Conservation (phyloP, 345 rosid species). For the Hibiscus mutabilis region DNA sequence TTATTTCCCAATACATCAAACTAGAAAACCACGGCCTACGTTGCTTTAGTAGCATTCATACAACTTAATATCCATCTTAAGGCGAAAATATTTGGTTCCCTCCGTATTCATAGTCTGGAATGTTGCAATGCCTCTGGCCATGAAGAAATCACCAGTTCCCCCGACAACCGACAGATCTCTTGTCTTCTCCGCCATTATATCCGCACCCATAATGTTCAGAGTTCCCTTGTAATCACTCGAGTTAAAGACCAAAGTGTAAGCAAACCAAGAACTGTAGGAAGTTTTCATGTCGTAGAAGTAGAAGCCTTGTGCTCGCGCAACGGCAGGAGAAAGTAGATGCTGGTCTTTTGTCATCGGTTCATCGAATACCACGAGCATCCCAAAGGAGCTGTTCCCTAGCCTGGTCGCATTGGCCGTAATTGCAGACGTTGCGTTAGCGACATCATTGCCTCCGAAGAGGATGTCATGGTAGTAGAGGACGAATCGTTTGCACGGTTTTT, state of each 20-base stretch:
- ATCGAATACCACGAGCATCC: constrained; percentile 49
- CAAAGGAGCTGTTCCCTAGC: constrained; percentile 33
- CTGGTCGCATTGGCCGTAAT: constrained; percentile 25
- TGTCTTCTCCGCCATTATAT: constrained; percentile 51
- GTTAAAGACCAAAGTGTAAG: constrained; percentile 57
- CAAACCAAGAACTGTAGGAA: constrained; percentile 41
- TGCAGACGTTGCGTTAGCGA: constrained; percentile 47
- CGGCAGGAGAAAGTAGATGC: constrained; percentile 33
- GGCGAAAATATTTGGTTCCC: constrained; percentile 59
- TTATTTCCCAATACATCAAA: neutral
- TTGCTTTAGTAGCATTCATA: constrained; percentile 45
- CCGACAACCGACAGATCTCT: constrained; percentile 71
- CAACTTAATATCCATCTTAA: constrained; percentile 40
- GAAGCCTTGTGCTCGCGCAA: constrained; percentile 58
- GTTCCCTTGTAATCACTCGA: constrained; percentile 53
- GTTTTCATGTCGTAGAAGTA: constrained; percentile 55
- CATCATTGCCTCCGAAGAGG: constrained; percentile 37
- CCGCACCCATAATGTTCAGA: constrained; percentile 56
- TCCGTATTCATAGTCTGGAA: constrained; percentile 47
- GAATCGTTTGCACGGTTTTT: constrained; percentile 45
- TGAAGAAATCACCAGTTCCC: constrained; percentile 83
- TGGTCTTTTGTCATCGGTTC: constrained; percentile 47
- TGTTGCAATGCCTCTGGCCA: constrained; percentile 68
- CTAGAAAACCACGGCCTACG: neutral
- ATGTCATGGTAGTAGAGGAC: constrained; percentile 52